Evolutionary conservation across 2,329 filamentous ascomycete genomes (phyloP).

Genomic region (Xylariaceae sp.): DNA sequence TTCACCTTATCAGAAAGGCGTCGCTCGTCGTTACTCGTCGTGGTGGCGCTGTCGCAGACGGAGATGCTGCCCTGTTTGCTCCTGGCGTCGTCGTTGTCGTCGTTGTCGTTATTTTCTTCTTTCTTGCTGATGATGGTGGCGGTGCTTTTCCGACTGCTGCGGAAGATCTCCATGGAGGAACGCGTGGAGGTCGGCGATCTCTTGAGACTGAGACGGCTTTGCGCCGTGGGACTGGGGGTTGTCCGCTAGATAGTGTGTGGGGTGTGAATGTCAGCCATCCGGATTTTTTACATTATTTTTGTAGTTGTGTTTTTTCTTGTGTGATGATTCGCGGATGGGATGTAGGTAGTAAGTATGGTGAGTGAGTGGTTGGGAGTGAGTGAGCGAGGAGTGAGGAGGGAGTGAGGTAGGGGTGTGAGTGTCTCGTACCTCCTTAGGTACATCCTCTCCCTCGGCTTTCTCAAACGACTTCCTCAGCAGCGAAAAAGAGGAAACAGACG

Average conservation of each 20-base stretch:
- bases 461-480: not conserved
- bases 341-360: not conserved
- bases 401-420: not conserved
- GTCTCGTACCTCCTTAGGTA: conserved; percentile 8
- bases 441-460: not conserved
- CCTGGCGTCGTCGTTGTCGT: not conserved
- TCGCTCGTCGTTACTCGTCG: not conserved
- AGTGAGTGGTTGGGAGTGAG: not conserved
- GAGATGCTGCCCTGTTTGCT: conserved; percentile 2
- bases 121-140: not conserved
- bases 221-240: not conserved
- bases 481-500: not conserved
- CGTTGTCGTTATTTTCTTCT: not conserved
- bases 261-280: not conserved
- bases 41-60: not conserved
- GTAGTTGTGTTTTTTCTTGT: no score
- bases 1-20: conserved; percentile 16
- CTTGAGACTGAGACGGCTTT: conserved; percentile 4
- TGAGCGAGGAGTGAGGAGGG: no score
- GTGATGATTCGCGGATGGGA: not conserved
- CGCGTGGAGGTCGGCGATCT: conserved; percentile 1
- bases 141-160: not conserved
- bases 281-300: no score
- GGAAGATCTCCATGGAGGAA: conserved; percentile 6
- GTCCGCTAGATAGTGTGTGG: not conserved